A percentile compares a stretch with the other conserved stretches of the same genome.
These are phyloP conservation scores for Fistulina hepatica DNA, from an alignment of 1,284 basidiomycete species.

Conservation along the genomic window DNA sequence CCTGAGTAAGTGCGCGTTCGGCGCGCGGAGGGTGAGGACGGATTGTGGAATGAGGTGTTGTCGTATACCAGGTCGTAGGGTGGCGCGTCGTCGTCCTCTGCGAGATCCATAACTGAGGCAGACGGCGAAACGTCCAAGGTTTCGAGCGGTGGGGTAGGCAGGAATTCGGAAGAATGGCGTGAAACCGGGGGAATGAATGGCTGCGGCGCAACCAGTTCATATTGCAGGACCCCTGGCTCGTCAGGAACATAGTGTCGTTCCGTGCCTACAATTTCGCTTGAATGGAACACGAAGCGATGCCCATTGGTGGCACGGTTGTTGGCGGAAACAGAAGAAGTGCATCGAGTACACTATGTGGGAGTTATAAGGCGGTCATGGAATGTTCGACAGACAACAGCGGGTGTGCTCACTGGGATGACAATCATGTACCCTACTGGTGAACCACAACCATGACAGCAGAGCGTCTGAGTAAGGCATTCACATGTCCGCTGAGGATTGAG, in stretches of 20 bases:
- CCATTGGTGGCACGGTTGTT: constrained; percentile 69
- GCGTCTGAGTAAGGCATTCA: constrained; percentile 44
- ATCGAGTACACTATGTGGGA: constrained; percentile 44
- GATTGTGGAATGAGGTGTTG: too few relatives aligned
- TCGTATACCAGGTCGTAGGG: too few relatives aligned
- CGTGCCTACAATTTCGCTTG: constrained; percentile 57
- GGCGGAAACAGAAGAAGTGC: constrained; percentile 56
- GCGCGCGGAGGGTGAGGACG: constrained; percentile 19
- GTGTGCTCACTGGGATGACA: constrained; percentile 51
- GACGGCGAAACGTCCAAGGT: constrained; percentile 18
- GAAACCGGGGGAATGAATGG: constrained; percentile 15
- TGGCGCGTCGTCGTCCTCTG: too few relatives aligned
- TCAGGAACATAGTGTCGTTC: constrained; percentile 62
- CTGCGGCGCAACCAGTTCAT: constrained; percentile 15
- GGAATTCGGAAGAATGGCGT: constrained; percentile 28
- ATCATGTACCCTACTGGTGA: constrained; percentile 69
- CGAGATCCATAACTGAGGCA: too few relatives aligned
- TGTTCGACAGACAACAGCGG: constrained; percentile 8
- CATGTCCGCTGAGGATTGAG: constrained; percentile 27
- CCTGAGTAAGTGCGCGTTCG: too few relatives aligned
- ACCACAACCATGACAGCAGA: constrained; percentile 78
- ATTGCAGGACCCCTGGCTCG: constrained; percentile 52
- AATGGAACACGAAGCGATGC: constrained; percentile 83
- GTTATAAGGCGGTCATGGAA: constrained; percentile 8
- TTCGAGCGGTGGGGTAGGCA: constrained; percentile 32